A percentile compares a stretch with the other conserved stretches of the same genome.
phyloP scores from a whole-genome alignment of 108 stramenopile genomes.

The Asterionellopsis glacialis region DNA sequence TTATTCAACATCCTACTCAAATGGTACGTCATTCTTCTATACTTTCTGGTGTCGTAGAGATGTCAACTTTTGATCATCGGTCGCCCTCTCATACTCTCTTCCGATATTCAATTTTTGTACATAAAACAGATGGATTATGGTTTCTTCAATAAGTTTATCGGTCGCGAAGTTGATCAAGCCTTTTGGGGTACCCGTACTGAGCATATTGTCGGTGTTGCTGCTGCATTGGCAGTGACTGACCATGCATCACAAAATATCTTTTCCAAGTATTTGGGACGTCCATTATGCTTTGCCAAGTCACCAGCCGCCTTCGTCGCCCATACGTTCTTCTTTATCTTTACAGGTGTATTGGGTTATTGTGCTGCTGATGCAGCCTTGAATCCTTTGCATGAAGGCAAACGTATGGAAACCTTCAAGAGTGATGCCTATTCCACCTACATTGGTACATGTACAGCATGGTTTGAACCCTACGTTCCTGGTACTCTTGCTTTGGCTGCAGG shows the following conservation, averaged over 20 bases:
- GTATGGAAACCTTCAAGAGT: constrained; percentile 23
- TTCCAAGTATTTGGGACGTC: constrained; percentile 11
- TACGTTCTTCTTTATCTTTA: constrained; percentile 53
- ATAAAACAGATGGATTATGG: constrained; percentile 60
- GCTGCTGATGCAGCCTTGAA: constrained; percentile 47
- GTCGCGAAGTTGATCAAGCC: constrained; percentile 29
- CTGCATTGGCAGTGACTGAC: constrained; percentile 40
- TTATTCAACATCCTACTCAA: constrained; percentile 45
- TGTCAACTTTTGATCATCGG: too few relatives aligned
- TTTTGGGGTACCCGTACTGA: constrained; percentile 59
- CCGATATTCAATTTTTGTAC: too few relatives aligned
- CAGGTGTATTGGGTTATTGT: constrained; percentile 38
- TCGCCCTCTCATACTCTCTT: too few relatives aligned
- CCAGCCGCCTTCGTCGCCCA: constrained; percentile 57
- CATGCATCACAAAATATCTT: constrained; percentile 42
- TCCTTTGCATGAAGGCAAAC: constrained; percentile 34
- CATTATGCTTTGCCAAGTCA: constrained; percentile 39
- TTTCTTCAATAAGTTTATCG: constrained; percentile 41
- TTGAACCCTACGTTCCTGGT: constrained; percentile 45
- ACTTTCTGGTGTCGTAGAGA: not conserved
- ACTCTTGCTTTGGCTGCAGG: constrained; percentile 35
- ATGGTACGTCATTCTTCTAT: constrained; percentile 14
- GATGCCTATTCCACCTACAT: constrained; percentile 32
- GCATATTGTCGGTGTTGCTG: constrained; percentile 58
- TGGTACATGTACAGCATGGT: constrained; percentile 46